Conservation (phyloP, 345 rosid species). For the Reutealis trisperma region DNA sequence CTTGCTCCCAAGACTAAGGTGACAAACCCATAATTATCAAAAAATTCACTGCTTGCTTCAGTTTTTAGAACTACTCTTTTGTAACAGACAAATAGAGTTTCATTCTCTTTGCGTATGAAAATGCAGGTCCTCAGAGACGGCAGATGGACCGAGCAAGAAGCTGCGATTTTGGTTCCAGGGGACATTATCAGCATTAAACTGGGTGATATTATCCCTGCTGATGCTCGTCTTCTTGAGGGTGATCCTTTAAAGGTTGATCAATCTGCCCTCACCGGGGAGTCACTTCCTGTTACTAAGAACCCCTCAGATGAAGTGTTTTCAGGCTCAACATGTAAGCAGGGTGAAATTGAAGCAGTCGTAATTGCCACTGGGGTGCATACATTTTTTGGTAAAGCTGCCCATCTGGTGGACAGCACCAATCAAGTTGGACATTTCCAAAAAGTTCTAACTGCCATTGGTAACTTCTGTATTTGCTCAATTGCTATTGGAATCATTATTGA, state of each 20-base stretch:
- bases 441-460: slow-evolving; percentile 85
- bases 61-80: background rate
- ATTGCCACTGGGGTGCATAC: slow-evolving; percentile 95
- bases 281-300: slow-evolving; percentile 75
- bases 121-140: slow-evolving; percentile 79
- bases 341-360: slow-evolving; percentile 86
- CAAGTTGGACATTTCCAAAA: slow-evolving; percentile 92
- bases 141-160: slow-evolving; percentile 87
- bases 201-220: slow-evolving; percentile 92
- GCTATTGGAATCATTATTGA: slow-evolving; percentile 68
- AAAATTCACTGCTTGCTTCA: slow-evolving; percentile 1
- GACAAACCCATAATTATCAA: background rate
- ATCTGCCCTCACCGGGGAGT: slow-evolving; percentile 94
- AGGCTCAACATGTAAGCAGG: slow-evolving; percentile 90
- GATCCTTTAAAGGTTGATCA: slow-evolving; percentile 93
- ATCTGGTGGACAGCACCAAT: slow-evolving; percentile 84
- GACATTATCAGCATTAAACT: slow-evolving; percentile 81
- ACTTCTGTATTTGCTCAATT: slow-evolving; percentile 91
- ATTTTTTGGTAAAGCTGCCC: slow-evolving; percentile 97
- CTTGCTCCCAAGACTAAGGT: slow-evolving; percentile 95
- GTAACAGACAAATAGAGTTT: background rate
- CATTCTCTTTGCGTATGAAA: background rate
- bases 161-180: slow-evolving; percentile 87
- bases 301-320: slow-evolving; percentile 86
- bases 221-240: slow-evolving; percentile 94